These are phyloP conservation scores for Kwoniella sp. DNA, from an alignment of 768 basidiomycete species.

Conservation along the genomic window DNA sequence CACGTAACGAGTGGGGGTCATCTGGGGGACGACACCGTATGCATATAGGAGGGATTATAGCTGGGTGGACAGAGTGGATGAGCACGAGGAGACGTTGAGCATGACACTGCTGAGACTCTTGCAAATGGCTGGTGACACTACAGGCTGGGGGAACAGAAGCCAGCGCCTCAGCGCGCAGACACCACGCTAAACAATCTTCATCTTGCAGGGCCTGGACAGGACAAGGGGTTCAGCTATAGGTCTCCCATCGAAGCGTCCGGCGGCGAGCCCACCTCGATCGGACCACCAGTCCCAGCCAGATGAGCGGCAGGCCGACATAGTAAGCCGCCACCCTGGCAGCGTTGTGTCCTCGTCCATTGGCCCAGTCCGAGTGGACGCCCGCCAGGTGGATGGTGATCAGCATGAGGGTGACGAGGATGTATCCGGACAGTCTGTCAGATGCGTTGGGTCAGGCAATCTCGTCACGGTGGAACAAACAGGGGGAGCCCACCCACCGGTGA, in stretches of 20 bases:
- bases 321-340: conserved; percentile 33
- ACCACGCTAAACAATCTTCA: conserved; percentile 37
- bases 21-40: too few species aligned
- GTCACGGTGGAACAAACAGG: conserved; percentile 3
- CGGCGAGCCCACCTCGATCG: conserved; percentile 36
- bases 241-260: not conserved
- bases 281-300: conserved; percentile 30
- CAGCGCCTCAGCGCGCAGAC: too few species aligned
- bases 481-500: conserved; percentile 55
- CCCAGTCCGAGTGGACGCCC: conserved; percentile 67
- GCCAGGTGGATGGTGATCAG: conserved; percentile 65
- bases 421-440: conserved; percentile 63
- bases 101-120: too few species aligned
- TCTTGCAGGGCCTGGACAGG: conserved; percentile 27
- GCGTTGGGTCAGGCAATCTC: not conserved
- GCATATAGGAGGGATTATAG: too few species aligned
- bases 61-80: too few species aligned
- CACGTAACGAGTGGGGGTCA: too few species aligned
- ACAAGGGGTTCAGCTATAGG: not conserved
- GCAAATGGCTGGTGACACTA: too few species aligned
- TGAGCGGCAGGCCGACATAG: conserved; percentile 38
- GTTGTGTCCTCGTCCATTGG: conserved; percentile 20
- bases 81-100: too few species aligned
- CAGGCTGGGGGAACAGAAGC: too few species aligned
- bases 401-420: conserved; percentile 61